Evolutionary conservation across 768 basidiomycete species (phyloP).

Genomic region (Phlebiopsis flavidoalba): DNA sequence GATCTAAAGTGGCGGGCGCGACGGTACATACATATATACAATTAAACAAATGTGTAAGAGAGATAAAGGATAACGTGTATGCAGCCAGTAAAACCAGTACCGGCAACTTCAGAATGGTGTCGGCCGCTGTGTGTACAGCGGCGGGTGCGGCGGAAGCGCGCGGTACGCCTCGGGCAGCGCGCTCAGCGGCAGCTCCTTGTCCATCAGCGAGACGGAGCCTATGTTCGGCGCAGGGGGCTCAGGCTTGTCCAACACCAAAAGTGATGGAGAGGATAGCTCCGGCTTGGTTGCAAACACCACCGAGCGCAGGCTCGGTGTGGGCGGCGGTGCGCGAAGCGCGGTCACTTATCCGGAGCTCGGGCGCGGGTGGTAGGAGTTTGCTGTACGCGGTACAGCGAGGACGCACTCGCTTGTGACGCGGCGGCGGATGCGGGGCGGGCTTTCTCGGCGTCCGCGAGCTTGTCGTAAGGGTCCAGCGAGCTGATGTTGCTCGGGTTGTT

Average conservation of each 20-base stretch:
- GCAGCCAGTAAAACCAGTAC: background rate
- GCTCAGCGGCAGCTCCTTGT: background rate
- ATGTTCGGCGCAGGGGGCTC: background rate
- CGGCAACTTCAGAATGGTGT: background rate
- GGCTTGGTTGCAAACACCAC: too few species aligned
- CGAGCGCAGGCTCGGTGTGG: background rate
- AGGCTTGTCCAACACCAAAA: too few species aligned
- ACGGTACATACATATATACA: background rate
- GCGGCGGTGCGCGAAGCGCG: background rate
- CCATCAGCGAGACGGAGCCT: background rate
- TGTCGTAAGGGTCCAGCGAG: slow-evolving; percentile 9
- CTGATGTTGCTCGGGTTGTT: slow-evolving; percentile 17
- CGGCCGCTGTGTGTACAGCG: background rate
- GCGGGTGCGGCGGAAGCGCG: background rate
- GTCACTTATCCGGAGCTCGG: background rate
- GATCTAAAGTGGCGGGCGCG: background rate
- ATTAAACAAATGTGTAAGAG: background rate
- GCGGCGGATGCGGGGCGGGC: background rate
- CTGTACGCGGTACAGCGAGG: background rate
- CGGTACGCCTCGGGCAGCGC: background rate
- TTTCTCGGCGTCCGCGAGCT: slow-evolving; percentile 4
- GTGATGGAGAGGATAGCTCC: too few species aligned
- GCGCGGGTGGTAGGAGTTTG: background rate
- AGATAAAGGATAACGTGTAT: background rate
- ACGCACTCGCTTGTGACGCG: background rate